Conservation (phyloP, 306 rosid genomes). For the Fragaria nilgerrensis region DNA sequence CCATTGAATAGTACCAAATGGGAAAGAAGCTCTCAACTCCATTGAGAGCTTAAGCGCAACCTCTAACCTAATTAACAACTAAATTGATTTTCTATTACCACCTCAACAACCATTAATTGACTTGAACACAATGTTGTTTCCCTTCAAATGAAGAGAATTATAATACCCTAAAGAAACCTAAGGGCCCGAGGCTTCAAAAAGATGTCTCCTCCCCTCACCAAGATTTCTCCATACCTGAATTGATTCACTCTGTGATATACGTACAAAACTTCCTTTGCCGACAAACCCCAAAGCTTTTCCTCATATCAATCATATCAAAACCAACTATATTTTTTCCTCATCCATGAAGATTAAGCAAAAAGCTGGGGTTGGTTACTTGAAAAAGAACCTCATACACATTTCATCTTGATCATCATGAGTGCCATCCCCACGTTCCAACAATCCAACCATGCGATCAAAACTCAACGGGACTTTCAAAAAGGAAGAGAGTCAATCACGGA, state of each 20-base stretch:
- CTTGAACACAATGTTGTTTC: conserved; percentile 8
- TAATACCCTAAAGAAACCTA: conserved; percentile 9
- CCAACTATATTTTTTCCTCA: conserved; percentile 8
- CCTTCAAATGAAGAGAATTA: conserved; percentile 8
- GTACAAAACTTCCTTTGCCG: conserved; percentile 38
- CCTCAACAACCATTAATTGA: conserved; percentile 4
- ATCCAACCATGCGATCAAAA: conserved; percentile 20
- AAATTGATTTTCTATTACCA: conserved; percentile 6
- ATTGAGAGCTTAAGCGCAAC: conserved; percentile 19
- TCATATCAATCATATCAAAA: conserved; percentile 30
- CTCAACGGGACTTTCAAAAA: conserved; percentile 15
- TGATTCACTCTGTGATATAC: conserved; percentile 25
- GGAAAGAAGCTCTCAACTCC: not conserved
- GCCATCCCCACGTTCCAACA: conserved; percentile 43
- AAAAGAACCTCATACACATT: not conserved
- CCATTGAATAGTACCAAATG: conserved; percentile 18
- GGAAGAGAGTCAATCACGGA: conserved; percentile 57
- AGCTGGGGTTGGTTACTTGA: not conserved
- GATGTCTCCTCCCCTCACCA: conserved; percentile 36
- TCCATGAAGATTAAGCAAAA: conserved; percentile 19
- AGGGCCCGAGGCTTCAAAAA: conserved; percentile 38
- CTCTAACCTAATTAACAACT: conserved; percentile 20
- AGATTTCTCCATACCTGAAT: conserved; percentile 31
- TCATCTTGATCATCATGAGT: conserved; percentile 23
- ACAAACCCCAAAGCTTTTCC: conserved; percentile 29